A percentile compares a stretch with the other conserved stretches of the same genome.
Conservation (phyloP, 257 asterid species). For the Hygrophila difformis region DNA sequence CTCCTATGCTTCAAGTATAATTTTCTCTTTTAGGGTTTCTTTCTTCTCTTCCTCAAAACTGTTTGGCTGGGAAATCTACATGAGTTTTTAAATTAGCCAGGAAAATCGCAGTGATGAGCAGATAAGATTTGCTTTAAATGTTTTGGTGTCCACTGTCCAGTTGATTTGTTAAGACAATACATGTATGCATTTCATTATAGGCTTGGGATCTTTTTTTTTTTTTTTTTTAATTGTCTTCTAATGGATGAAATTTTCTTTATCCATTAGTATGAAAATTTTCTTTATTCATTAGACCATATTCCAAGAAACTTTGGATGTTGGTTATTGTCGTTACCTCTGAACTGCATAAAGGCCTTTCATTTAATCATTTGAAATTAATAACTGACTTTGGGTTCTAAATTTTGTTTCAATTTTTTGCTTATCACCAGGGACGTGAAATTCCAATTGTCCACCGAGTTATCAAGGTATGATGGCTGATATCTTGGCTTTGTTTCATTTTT, state of each 20-base stretch:
- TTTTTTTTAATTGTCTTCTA: not conserved
- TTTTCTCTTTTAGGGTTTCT: not conserved
- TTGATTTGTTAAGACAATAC: no score
- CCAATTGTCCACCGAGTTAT: constrained; percentile 98
- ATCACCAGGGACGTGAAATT: constrained; percentile 90
- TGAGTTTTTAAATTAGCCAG: no score
- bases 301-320: no score
- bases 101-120: no score
- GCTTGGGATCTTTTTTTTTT: no score
- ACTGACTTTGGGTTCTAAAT: not conserved
- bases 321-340: constrained; percentile 1
- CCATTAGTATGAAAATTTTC: not conserved
- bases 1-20: constrained; percentile 8
- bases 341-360: constrained; percentile 1
- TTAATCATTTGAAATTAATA: constrained; percentile 9
- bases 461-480: constrained; percentile 39
- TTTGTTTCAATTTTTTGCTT: constrained; percentile 12
- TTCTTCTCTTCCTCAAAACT: constrained; percentile 4
- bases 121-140: no score
- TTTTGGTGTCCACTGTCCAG: no score
- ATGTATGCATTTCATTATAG: no score
- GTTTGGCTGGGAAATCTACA: constrained; percentile 6
- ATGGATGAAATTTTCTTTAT: not conserved
- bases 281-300: no score
- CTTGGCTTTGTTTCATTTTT: constrained; percentile 8